Conservation (phyloP, 495 filamentous ascomycete species). For the Aspergillus affinis region DNA sequence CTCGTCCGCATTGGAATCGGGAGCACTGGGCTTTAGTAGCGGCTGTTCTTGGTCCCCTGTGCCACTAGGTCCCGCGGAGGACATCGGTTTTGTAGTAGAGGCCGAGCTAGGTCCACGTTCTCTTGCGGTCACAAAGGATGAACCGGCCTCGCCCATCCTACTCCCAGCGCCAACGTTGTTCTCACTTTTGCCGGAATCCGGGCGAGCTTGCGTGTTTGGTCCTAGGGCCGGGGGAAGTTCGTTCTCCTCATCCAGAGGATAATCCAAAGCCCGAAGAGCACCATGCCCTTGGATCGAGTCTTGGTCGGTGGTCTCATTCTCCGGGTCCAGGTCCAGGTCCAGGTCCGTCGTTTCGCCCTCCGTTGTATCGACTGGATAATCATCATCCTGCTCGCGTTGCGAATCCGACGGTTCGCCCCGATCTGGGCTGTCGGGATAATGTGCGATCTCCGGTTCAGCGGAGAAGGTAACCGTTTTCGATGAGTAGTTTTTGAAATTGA, state of each 20-base stretch:
- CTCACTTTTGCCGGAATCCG: background rate
- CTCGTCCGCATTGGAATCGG: slow-evolving; percentile 21
- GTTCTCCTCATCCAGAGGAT: background rate
- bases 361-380: slow-evolving; percentile 21
- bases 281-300: background rate
- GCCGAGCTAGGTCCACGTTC: slow-evolving; percentile 10
- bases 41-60: background rate
- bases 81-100: background rate
- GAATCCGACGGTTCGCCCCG: slow-evolving; percentile 37
- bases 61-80: slow-evolving; percentile 1
- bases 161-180: background rate
- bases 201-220: background rate
- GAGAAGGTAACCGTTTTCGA: slow-evolving; percentile 56
- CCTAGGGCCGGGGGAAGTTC: background rate
- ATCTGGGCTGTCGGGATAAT: slow-evolving; percentile 40
- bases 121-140: slow-evolving; percentile 24
- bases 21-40: slow-evolving; percentile 19
- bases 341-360: slow-evolving; percentile 22
- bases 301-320: slow-evolving; percentile 14
- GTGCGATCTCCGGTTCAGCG: slow-evolving; percentile 41
- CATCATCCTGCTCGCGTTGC: slow-evolving; percentile 20
- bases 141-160: background rate
- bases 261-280: slow-evolving; percentile 1
- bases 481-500: slow-evolving; percentile 57
- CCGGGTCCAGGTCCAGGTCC: slow-evolving; percentile 11